Evolutionary conservation across 768 basidiomycete species (phyloP), one percentile per base, ranked within the genome.

Genomic region (Lentinula guzmanii): DNA sequence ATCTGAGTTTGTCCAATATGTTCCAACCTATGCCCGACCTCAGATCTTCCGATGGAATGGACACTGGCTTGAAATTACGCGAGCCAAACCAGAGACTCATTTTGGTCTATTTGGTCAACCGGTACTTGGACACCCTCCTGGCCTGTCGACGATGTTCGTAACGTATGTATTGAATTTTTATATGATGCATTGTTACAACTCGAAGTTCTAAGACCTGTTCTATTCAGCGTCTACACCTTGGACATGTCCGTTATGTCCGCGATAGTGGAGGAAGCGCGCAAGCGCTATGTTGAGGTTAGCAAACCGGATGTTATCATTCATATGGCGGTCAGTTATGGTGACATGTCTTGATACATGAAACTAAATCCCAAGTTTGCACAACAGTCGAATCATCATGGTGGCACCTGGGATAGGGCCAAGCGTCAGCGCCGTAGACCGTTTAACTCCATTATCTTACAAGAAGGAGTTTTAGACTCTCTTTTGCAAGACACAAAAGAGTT

Each of bases 401-500:
- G 34, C 11, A 15, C 59, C 11, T 70, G 69, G 69, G 64, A 43
- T 7, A 56, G 31, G 28, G 63, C 64, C 21, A 69, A 70, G 39
- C 66, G 61, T 42, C 73, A 75, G 54, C 56, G 72, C 1, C 76
- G 82, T n/a, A 72, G 84, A 5, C 79, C 83, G 0, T 70, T 85
- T 18, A 79, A 69, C 61, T 83, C 83, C 0, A 79, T 86, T 63
- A 77, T 85, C 51, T 72, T 86, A 1, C 78, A 75, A 5, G 73
- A 76, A 21, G 80, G 82, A 2, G 71, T 80, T 7, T 70, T 82
- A 5, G 75, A 81, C 0, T 75, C 76, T 1, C 67, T 86, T 1
- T 71, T 85, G 4, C 69, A 74, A 35, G 84, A 86, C 61, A 80
- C 79, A 0, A 71, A 72, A 24, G 83, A 85, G 58, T 86, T 86